Base-by-base conservation (phyloP, 192 early-diverging fungal species). In the Backusella luteola region DNA sequence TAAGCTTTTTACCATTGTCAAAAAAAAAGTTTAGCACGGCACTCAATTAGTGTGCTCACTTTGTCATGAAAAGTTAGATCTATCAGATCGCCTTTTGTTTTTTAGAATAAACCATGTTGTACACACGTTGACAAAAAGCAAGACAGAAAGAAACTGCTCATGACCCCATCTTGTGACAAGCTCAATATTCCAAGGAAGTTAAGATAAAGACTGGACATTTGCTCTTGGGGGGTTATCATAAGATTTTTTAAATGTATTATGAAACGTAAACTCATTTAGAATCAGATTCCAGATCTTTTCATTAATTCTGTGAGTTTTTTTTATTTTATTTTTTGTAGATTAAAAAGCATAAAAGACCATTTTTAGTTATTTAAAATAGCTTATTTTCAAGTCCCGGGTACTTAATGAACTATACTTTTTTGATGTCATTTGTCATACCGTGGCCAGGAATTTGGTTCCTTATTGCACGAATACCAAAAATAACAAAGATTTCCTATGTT, bases 1-100 rank as follows among this genome's bases (percentile, higher is more conserved):
- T 53, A 52, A 52, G n/a, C 49, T 52, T 52, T 52, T 52, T 52
- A 52, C 49, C 49, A 52, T 52, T 52, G 49, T 52, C 49, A 52
- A 52, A 52, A n/a, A 52, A 52, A n/a, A 52, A n/a, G n/a, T 21
- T 21, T 52, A 52, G 15, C 5, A 52, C 0, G 21, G 15, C 5
- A 52, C 0, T 52, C 49, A 15, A 52, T 52, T 52, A 53, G 52
- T 6, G 6, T 53, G 1, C 52, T 15, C 6, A 53, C 6, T 53
- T 53, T 53, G 21, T 53, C 52, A 15, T n/a, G 52, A 21, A 21
- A 53, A 5, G n/a, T 15, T 53, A 53, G 21, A n/a, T 21, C 6
- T 21, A 53, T 53, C 52, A n/a, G 52, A 21, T 15, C 52, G 6
- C 21, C 52, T 21, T 21, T 21, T 21, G 7, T 21, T 8, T 53